Percentiles rank a stretch among this genome's conserved stretches.
Conservation (phyloP, 192 early-diverging fungal genomes). For the Globomyces pollinis-pini region DNA sequence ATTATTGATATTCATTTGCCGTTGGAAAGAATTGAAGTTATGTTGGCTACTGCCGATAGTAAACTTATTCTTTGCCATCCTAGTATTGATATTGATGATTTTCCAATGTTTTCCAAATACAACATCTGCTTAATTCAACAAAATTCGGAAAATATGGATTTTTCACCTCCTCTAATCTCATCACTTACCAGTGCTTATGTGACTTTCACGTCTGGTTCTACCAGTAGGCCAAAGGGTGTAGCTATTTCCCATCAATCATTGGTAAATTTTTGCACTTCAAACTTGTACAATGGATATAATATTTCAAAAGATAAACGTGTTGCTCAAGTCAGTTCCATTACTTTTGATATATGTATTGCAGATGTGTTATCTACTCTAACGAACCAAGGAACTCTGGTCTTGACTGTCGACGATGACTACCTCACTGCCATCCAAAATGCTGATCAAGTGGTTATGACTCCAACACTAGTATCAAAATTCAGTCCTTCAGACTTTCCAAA, state of each 20-base stretch:
- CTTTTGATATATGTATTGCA: constrained; percentile 19
- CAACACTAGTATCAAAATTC: constrained; percentile 1
- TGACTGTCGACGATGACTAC: constrained; percentile 4
- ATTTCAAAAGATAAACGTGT: neutral
- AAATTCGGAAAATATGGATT: too few species aligned
- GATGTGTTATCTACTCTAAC: constrained; percentile 19
- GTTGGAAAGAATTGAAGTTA: constrained; percentile 18
- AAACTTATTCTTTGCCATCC: neutral
- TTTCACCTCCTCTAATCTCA: neutral
- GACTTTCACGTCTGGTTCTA: constrained; percentile 37
- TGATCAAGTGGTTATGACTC: constrained; percentile 9
- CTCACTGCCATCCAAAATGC: constrained; percentile 3
- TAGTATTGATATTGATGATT: too few species aligned
- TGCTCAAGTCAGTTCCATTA: constrained; percentile 14
- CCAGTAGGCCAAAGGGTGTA: constrained; percentile 33
- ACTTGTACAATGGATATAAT: neutral
- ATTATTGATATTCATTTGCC: constrained; percentile 14
- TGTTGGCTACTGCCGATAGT: neutral
- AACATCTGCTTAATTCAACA: too few species aligned
- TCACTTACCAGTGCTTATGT: constrained; percentile 21
- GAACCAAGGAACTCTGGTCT: constrained; percentile 13
- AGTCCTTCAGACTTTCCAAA: constrained; percentile 10
- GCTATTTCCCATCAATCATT: constrained; percentile 14
- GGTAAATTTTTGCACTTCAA: neutral
- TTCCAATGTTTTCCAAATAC: too few species aligned